Evolutionary conservation across 306 rosid genomes (phyloP), one percentile per base, ranked within the genome.

Genomic region (Morella rubra): DNA sequence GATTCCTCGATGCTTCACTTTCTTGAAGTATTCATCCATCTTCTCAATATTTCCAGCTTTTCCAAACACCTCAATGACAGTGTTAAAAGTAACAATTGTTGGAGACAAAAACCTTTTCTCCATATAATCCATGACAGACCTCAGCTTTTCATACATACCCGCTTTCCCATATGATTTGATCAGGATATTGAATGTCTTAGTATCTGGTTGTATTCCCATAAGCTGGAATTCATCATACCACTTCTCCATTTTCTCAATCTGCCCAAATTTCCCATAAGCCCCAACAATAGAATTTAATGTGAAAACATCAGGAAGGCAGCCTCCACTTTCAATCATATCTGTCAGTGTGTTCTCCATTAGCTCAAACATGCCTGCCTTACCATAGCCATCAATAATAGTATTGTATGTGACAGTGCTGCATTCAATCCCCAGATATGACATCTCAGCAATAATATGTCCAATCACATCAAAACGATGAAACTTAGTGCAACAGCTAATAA

Each of bases 151-250:
- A 32, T 86, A 87, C 86, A 87, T 77, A 70, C 90, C 85, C 11
- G 91, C 93, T 82, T 87, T 91, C 61, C 98, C 98, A 76, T 90
- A 94, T 6, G 96, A 86, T 81, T 80, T 89, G 72, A 94, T 89
- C 91, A 94, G 76, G 74, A 90, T 83, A 83, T 94, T 94, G 85
- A 86, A 94, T 20, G 98, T 94, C 81, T 87, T 90, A 44, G 85
- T 70, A 75, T 91, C 98, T 52, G 98, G 91, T 61, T 72, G 79
- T 50, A 89, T 80, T 70, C 93, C 89, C 98, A 91, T 94, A 69
- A 91, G 72, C 81, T 81, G 93, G 83, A 94, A 94, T 80, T 94
- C 98, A 80, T 94, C 83, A 49, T 90, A 91, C 96, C 98, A 94
- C 81, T 85, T 85, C 90, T 91, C 97, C 97, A 94, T 91, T 87